Conservation (phyloP, 768 basidiomycete genomes). For the Auriscalpium microsporum region DNA sequence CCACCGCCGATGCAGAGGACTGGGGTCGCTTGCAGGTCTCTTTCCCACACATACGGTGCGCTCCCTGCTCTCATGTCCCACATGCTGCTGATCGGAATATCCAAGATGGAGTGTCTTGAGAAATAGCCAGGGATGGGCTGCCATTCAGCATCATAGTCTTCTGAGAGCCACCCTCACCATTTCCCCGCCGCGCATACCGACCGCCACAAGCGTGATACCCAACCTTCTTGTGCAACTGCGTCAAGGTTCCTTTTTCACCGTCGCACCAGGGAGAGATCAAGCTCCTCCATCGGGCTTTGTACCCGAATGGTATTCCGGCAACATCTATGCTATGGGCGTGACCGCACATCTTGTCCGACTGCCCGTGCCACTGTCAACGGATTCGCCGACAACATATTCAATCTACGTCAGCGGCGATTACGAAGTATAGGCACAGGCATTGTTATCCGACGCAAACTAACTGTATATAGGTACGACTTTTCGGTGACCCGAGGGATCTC, state of each 20-base stretch:
- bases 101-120: constrained; percentile 65
- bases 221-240: constrained; percentile 50
- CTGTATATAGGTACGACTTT: constrained; percentile 59
- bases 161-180: constrained; percentile 58
- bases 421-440: constrained; percentile 40
- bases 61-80: not conserved
- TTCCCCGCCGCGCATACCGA: constrained; percentile 30
- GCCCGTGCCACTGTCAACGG: constrained; percentile 36
- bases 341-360: constrained; percentile 42
- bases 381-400: constrained; percentile 46
- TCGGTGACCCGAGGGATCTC: constrained; percentile 57
- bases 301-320: constrained; percentile 71
- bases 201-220: constrained; percentile 22
- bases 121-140: constrained; percentile 79
- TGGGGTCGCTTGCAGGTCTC: constrained; percentile 50
- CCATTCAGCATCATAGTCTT: constrained; percentile 70
- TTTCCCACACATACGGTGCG: constrained; percentile 54
- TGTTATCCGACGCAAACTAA: not conserved
- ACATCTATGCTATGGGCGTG: constrained; percentile 67
- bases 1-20: constrained; percentile 29
- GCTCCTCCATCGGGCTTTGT: constrained; percentile 15
- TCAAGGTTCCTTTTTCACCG: constrained; percentile 70
- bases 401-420: constrained; percentile 77
- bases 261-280: constrained; percentile 37
- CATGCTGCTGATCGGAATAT: not conserved